Conservation (phyloP, 306 rosid species). For the Cucurbita argyrosperma region DNA sequence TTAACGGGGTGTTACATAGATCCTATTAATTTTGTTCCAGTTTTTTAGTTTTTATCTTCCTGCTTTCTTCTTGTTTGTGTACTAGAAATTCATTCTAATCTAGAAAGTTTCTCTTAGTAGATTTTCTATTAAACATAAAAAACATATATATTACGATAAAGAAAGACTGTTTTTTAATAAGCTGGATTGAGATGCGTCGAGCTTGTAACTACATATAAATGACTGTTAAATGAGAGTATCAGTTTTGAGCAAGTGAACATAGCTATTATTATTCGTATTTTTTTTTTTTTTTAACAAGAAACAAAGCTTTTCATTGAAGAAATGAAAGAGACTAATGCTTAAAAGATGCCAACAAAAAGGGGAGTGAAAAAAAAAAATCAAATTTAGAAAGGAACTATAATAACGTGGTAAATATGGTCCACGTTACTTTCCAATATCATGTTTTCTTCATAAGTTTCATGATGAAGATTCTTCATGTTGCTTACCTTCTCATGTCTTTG, state of each 20-base stretch:
- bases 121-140: not conserved
- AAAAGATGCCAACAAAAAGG: too few species aligned
- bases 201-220: not conserved
- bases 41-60: not conserved
- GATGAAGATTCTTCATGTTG: not conserved
- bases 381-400: not conserved
- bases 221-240: not conserved
- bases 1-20: not conserved
- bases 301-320: too few species aligned
- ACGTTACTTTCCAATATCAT: not conserved
- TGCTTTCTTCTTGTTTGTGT: not conserved
- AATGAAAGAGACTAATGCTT: not conserved
- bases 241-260: not conserved
- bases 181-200: not conserved
- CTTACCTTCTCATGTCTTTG: conserved; percentile 6
- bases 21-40: not conserved
- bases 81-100: not conserved
- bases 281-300: too few species aligned
- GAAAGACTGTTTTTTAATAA: not conserved
- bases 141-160: not conserved
- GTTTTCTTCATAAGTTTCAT: not conserved
- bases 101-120: not conserved
- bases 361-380: not conserved
- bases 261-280: not conserved
- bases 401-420: not conserved